Percentiles rank a stretch among this genome's conserved stretches.
Evolutionary conservation across 2,329 filamentous ascomycete genomes (phyloP).

Genomic region (Bipolaris bicolor): DNA sequence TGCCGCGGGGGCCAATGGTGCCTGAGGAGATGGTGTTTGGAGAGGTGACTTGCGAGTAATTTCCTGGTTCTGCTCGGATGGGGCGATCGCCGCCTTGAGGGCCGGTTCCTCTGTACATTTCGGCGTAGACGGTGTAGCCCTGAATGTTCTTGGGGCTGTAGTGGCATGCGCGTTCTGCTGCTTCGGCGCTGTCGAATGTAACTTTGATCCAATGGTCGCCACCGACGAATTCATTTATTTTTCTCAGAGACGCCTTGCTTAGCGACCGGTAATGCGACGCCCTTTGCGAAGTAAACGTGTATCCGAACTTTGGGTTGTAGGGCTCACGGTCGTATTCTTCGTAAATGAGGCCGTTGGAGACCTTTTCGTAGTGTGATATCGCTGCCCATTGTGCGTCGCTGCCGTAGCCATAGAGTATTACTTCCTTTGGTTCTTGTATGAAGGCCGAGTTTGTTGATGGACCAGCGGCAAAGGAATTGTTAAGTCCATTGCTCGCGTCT

Average conservation of each 20-base stretch:
- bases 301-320: constrained; percentile 74
- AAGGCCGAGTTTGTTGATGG: constrained; percentile 45
- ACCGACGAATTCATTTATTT: constrained; percentile 81
- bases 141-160: constrained; percentile 56
- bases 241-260: constrained; percentile 73
- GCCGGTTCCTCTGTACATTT: constrained; percentile 54
- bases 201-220: constrained; percentile 86
- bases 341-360: constrained; percentile 80
- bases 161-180: constrained; percentile 57
- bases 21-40: constrained; percentile 44
- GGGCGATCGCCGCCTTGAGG: constrained; percentile 52
- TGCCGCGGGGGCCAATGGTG: constrained; percentile 35
- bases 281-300: constrained; percentile 71
- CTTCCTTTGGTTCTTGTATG: constrained; percentile 70
- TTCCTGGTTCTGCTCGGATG: constrained; percentile 47
- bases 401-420: constrained; percentile 84
- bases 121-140: constrained; percentile 56
- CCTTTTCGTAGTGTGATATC: constrained; percentile 84
- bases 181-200: constrained; percentile 57
- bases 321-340: constrained; percentile 92
- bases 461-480: constrained; percentile 34
- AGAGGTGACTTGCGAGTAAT: constrained; percentile 38
- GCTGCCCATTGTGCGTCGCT: constrained; percentile 77
- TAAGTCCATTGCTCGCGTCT: constrained; percentile 35
- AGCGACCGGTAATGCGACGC: constrained; percentile 72